These are phyloP conservation scores for Adansonia grandidieri DNA, from an alignment of 441 rosid genomes.

Conservation along the genomic window DNA sequence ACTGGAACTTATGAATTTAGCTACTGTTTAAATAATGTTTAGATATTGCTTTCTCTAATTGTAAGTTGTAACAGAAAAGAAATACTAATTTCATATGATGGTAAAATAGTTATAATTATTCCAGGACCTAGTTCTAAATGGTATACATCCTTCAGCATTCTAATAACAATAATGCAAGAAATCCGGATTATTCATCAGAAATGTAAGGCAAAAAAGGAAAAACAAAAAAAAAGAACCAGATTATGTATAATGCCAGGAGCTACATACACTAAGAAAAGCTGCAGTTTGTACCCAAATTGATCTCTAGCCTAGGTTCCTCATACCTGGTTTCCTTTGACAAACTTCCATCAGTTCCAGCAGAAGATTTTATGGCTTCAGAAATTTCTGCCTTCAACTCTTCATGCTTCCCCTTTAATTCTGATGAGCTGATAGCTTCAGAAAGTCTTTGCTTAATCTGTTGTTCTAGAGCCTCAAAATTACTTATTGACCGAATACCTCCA, in stretches of 20 bases:
- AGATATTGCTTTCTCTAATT: not conserved
- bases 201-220: not conserved
- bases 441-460: conserved; percentile 68
- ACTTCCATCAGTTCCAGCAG: conserved; percentile 41
- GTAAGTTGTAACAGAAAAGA: not conserved
- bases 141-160: not conserved
- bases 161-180: not conserved
- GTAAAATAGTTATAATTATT: not conserved
- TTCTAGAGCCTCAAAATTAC: conserved; percentile 58
- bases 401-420: conserved; percentile 58
- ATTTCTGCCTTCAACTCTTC: conserved; percentile 58
- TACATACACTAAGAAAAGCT: conserved; percentile 47
- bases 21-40: not conserved
- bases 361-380: conserved; percentile 42
- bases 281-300: conserved; percentile 35
- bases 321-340: conserved; percentile 28
- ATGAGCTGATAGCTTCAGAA: conserved; percentile 49
- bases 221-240: not conserved
- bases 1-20: not conserved
- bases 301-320: conserved; percentile 48
- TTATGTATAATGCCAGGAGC: conserved; percentile 9
- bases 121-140: not conserved
- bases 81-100: not conserved
- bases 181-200: not conserved
- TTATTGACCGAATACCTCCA: conserved; percentile 44